Conservation (phyloP, 352 stramenopile species). For the Globisporangium echinulatum region DNA sequence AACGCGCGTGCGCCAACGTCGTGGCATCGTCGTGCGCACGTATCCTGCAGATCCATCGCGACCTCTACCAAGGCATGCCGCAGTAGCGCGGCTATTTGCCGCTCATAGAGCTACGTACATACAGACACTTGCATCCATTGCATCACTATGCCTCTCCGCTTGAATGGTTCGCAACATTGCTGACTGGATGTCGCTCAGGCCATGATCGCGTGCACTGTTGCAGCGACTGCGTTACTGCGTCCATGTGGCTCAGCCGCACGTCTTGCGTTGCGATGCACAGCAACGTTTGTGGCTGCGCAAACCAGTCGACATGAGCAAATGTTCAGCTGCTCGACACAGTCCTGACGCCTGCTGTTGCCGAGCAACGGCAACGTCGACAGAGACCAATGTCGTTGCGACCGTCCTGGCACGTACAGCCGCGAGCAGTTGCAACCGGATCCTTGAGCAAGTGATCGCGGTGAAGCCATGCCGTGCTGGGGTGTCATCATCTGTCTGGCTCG, state of each 20-base stretch:
- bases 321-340: too few relatives aligned
- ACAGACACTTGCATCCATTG: too few relatives aligned
- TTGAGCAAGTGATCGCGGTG: neutral
- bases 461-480: neutral
- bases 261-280: neutral
- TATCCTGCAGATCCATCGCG: conserved; percentile 59
- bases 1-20: conserved; percentile 52
- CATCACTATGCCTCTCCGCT: too few relatives aligned
- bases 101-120: too few relatives aligned
- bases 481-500: conserved; percentile 3
- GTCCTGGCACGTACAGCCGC: neutral
- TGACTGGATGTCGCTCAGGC: too few relatives aligned
- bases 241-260: neutral
- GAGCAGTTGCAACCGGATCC: neutral
- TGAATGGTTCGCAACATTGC: too few relatives aligned
- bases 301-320: too few relatives aligned
- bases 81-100: conserved; percentile 6
- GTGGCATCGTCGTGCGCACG: conserved; percentile 51
- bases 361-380: too few relatives aligned
- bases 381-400: too few relatives aligned
- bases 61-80: conserved; percentile 34
- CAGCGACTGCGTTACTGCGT: neutral
- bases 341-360: too few relatives aligned
- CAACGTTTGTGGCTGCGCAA: too few relatives aligned
- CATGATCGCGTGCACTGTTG: neutral